phyloP scores from a whole-genome alignment of 1,139 yeast species.

The Suhomyces taliae region DNA sequence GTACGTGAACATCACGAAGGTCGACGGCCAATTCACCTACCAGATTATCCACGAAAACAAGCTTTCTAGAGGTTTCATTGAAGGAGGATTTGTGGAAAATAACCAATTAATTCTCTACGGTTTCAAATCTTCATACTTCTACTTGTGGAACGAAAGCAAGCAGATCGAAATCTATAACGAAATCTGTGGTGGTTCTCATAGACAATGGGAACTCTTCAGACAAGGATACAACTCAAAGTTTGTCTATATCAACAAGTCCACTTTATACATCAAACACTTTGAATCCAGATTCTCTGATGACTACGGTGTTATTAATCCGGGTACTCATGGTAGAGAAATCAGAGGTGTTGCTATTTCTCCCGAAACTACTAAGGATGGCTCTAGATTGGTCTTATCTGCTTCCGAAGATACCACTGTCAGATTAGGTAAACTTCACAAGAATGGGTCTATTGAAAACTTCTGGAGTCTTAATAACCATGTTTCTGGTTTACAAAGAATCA shows the following conservation, averaged over 20 bases:
- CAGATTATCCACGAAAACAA: constrained; percentile 58
- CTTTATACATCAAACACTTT: constrained; percentile 30
- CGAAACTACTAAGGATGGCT: constrained; percentile 17
- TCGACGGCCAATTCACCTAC: constrained; percentile 16
- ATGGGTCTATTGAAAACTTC: constrained; percentile 44
- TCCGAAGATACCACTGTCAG: constrained; percentile 86
- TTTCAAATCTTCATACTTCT: constrained; percentile 76
- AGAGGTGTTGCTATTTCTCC: constrained; percentile 60
- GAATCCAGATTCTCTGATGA: constrained; percentile 20
- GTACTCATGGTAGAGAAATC: constrained; percentile 90
- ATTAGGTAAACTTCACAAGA: constrained; percentile 45
- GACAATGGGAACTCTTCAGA: constrained; percentile 66
- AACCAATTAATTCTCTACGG: constrained; percentile 68
- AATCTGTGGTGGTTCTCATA: constrained; percentile 89
- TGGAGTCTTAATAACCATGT: constrained; percentile 80
- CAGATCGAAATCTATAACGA: constrained; percentile 70
- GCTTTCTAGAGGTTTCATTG: constrained; percentile 73
- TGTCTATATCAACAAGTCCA: constrained; percentile 60
- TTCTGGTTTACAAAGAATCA: constrained; percentile 80
- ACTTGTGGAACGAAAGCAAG: constrained; percentile 78
- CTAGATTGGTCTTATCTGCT: constrained; percentile 61
- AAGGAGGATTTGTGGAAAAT: constrained; percentile 56
- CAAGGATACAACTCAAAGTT: constrained; percentile 23
- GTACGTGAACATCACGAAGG: constrained; percentile 23
- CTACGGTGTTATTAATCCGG: constrained; percentile 43